These are phyloP conservation scores for Boletellus sp. DNA, from an alignment of 1,284 basidiomycete species.

Conservation along the genomic window DNA sequence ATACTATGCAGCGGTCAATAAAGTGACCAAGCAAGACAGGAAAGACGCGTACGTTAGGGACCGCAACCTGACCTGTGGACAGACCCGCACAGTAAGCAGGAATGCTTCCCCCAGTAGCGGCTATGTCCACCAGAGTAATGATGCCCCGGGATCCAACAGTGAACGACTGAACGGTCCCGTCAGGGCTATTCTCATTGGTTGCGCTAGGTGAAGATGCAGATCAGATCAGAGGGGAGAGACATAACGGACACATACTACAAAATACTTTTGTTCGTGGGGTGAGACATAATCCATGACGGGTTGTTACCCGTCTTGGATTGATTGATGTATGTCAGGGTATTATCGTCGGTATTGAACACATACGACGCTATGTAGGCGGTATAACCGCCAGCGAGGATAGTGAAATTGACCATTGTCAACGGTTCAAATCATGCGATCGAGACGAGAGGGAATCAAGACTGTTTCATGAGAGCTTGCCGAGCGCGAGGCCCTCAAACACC, in stretches of 20 bases:
- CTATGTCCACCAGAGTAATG: conserved; percentile 45
- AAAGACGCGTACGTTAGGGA: conserved; percentile 47
- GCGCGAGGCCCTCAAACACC: not conserved
- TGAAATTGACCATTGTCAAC: conserved; percentile 44
- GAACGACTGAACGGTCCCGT: conserved; percentile 60
- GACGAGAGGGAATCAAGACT: not conserved
- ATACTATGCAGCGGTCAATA: conserved; percentile 40
- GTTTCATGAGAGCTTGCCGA: not conserved
- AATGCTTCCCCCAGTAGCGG: conserved; percentile 46
- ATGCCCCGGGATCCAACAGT: conserved; percentile 42
- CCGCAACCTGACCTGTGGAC: conserved; percentile 53
- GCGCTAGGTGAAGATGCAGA: conserved; percentile 38
- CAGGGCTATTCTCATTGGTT: conserved; percentile 46
- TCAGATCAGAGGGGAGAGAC: not conserved
- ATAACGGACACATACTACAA: conserved; percentile 49
- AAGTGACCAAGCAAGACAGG: no score
- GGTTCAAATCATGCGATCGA: not conserved
- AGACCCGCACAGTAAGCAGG: conserved; percentile 53
- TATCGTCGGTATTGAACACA: conserved; percentile 40
- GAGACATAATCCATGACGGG: conserved; percentile 46
- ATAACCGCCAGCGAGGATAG: conserved; percentile 49
- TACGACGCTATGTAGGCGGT: conserved; percentile 45
- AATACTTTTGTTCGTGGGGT: conserved; percentile 42
- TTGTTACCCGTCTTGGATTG: conserved; percentile 23
- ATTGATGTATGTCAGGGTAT: conserved; percentile 35